phyloP scores from a whole-genome alignment of 306 rosid genomes.

The Cucurbita ficifolia region DNA sequence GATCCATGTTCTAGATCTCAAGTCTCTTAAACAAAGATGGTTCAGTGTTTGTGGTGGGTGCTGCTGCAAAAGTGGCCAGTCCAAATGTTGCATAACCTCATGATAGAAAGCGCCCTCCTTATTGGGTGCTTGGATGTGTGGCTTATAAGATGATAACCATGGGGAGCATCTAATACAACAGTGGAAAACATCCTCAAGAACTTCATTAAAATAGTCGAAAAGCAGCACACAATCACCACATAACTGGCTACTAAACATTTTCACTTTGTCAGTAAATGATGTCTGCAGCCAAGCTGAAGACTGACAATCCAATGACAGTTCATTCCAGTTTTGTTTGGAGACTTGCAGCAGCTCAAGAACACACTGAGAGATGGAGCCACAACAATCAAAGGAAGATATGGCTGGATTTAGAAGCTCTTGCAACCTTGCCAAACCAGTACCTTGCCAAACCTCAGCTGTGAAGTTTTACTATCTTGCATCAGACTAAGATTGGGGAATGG shows the following conservation, averaged over 20 bases:
- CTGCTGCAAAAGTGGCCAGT: conserved; percentile 14
- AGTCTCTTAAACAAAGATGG: conserved; percentile 32
- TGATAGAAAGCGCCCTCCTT: conserved; percentile 20
- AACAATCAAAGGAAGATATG: conserved; percentile 10
- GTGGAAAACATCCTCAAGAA: conserved; percentile 26
- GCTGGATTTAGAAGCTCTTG: conserved; percentile 8
- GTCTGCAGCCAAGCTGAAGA: conserved; percentile 21
- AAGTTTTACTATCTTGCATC: conserved; percentile 11
- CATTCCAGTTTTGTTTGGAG: conserved; percentile 35
- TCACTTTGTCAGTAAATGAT: conserved; percentile 27
- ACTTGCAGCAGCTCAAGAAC: conserved; percentile 26
- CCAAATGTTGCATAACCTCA: conserved; percentile 29
- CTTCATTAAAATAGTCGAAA: conserved; percentile 37
- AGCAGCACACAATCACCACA: conserved; percentile 18
- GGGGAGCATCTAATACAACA: conserved; percentile 19
- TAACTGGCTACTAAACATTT: conserved; percentile 21
- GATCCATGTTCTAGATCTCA: conserved; percentile 41
- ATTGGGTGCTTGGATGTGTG: conserved; percentile 17
- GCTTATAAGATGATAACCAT: conserved; percentile 21
- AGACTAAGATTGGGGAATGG: conserved; percentile 6
- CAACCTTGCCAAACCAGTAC: conserved; percentile 14
- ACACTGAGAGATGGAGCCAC: conserved; percentile 13
- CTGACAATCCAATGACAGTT: conserved; percentile 17
- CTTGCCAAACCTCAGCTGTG: conserved; percentile 30
- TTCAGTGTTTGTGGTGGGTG: conserved; percentile 20